phyloP scores from a whole-genome alignment of 2,329 filamentous ascomycete species.

The Zalaria sp. region DNA sequence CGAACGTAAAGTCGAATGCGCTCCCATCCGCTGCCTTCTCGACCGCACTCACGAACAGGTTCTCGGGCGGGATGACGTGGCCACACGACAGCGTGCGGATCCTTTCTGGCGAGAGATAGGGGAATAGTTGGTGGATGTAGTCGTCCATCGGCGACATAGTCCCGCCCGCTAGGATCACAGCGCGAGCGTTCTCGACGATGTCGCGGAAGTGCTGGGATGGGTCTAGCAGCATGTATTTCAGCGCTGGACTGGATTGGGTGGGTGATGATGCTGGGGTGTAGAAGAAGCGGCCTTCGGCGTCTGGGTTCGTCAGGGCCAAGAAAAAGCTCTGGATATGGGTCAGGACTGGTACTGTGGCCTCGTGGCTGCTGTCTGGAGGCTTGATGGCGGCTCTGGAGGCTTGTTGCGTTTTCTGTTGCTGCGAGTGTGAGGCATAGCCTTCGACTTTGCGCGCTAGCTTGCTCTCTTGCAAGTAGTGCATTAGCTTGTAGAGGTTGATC shows the following conservation, averaged over 20 bases:
- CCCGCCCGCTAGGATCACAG: slow-evolving; percentile 82
- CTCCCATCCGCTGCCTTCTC: slow-evolving; percentile 30
- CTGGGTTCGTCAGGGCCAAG: slow-evolving; percentile 72
- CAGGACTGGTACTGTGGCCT: slow-evolving; percentile 36
- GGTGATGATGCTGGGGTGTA: slow-evolving; percentile 32
- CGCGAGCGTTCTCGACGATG: slow-evolving; percentile 69
- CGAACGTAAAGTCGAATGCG: slow-evolving; percentile 78
- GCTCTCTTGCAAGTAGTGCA: slow-evolving; percentile 77
- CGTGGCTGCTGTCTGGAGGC: slow-evolving; percentile 7
- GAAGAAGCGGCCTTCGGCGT: slow-evolving; percentile 49
- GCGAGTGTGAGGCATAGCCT: slow-evolving; percentile 56
- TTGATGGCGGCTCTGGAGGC: slow-evolving; percentile 1
- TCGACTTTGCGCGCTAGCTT: slow-evolving; percentile 92
- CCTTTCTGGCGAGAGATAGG: slow-evolving; percentile 47
- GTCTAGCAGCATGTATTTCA: slow-evolving; percentile 82
- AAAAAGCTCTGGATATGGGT: slow-evolving; percentile 58
- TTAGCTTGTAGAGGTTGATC: slow-evolving; percentile 82
- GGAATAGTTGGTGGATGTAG: slow-evolving; percentile 75
- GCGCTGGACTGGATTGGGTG: slow-evolving; percentile 30
- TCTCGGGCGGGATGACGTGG: slow-evolving; percentile 77
- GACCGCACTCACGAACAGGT: slow-evolving; percentile 66
- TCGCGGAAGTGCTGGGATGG: slow-evolving; percentile 84
- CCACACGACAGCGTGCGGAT: slow-evolving; percentile 81
- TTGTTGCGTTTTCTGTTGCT: slow-evolving; percentile 10
- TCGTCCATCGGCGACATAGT: slow-evolving; percentile 97